Evolutionary conservation across 2,329 filamentous ascomycete genomes (phyloP).

Genomic region (Lasiodiplodia sp.): DNA sequence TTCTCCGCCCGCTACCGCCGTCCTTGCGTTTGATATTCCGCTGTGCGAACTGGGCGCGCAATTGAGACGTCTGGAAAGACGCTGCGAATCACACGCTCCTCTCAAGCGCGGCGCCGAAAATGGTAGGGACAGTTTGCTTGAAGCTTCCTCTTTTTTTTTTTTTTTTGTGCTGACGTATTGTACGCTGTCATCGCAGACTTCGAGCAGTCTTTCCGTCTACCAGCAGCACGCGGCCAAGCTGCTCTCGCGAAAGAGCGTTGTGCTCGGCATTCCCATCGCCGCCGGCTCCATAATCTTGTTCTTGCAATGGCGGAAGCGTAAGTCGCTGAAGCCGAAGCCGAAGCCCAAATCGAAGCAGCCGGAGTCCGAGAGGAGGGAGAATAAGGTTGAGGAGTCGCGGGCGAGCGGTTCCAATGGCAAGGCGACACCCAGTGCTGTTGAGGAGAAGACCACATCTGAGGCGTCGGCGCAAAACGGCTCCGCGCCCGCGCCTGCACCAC

Average conservation of each 20-base stretch:
- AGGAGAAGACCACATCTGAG: slow-evolving; percentile 16
- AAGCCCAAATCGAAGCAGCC: slow-evolving; percentile 13
- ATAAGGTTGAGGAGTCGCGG: neutral
- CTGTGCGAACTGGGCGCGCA: neutral
- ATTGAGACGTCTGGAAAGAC: neutral
- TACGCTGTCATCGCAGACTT: slow-evolving; percentile 1
- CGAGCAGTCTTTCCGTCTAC: slow-evolving; percentile 22
- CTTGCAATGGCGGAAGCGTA: slow-evolving; percentile 29
- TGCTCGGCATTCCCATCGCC: slow-evolving; percentile 23
- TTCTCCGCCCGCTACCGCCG: neutral
- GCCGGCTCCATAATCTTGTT: slow-evolving; percentile 28
- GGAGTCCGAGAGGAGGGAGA: neutral
- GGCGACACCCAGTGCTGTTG: neutral
- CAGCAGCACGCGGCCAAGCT: slow-evolving; percentile 29
- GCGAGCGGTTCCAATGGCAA: slow-evolving; percentile 6
- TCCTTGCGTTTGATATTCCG: neutral
- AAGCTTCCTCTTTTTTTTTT: neutral
- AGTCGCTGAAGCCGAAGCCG: slow-evolving; percentile 25
- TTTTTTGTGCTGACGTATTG: neutral
- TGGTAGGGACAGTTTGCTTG: slow-evolving; percentile 3
- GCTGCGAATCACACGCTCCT: slow-evolving; percentile 6
- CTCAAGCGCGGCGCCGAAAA: slow-evolving; percentile 21
- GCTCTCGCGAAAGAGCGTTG: slow-evolving; percentile 27
- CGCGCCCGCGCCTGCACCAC: slow-evolving; percentile 12
- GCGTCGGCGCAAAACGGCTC: slow-evolving; percentile 20